These are phyloP conservation scores for Amesomyces nigricolor DNA, from an alignment of 2,329 filamentous ascomycete species.

Conservation along the genomic window DNA sequence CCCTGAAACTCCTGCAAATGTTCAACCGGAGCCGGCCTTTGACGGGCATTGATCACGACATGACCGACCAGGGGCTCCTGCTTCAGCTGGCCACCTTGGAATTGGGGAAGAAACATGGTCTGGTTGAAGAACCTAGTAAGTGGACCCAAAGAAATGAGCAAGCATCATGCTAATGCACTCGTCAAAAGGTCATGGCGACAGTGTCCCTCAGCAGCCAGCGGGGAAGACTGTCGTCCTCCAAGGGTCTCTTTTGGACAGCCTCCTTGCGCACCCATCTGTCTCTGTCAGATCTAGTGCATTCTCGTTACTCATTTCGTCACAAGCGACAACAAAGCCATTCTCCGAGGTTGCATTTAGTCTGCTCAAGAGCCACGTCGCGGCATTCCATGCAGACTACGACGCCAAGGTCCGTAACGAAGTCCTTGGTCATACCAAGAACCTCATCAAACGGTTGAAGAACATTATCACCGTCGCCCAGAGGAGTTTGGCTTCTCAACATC, in stretches of 20 bases:
- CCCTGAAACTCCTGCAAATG: slow-evolving; percentile 52
- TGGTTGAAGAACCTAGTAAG: slow-evolving; percentile 62
- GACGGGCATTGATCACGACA: slow-evolving; percentile 9
- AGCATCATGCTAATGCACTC: slow-evolving; percentile 3
- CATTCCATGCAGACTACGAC: slow-evolving; percentile 77
- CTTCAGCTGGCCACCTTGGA: slow-evolving; percentile 63
- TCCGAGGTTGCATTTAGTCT: slow-evolving; percentile 55
- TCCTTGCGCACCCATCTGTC: slow-evolving; percentile 52
- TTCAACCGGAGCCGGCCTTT: slow-evolving; percentile 42
- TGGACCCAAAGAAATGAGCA: slow-evolving; percentile 12
- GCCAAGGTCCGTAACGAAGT: slow-evolving; percentile 81
- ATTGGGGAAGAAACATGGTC: slow-evolving; percentile 62
- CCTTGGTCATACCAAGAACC: slow-evolving; percentile 64
- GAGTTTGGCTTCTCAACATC: slow-evolving; percentile 32
- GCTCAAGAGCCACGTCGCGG: slow-evolving; percentile 59
- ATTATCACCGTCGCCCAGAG: slow-evolving; percentile 53
- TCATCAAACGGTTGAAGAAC: slow-evolving; percentile 70
- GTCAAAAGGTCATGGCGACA: slow-evolving; percentile 9
- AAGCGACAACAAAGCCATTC: slow-evolving; percentile 68
- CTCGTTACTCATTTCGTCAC: slow-evolving; percentile 71
- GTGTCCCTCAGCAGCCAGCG: slow-evolving; percentile 18
- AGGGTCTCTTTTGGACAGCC: slow-evolving; percentile 42
- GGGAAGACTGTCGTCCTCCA: slow-evolving; percentile 31
- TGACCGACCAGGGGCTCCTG: slow-evolving; percentile 20
- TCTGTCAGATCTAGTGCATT: slow-evolving; percentile 73